These are phyloP conservation scores for Pseudogymnoascus sp. DNA, from an alignment of 2,329 filamentous ascomycete species.

Conservation along the genomic window DNA sequence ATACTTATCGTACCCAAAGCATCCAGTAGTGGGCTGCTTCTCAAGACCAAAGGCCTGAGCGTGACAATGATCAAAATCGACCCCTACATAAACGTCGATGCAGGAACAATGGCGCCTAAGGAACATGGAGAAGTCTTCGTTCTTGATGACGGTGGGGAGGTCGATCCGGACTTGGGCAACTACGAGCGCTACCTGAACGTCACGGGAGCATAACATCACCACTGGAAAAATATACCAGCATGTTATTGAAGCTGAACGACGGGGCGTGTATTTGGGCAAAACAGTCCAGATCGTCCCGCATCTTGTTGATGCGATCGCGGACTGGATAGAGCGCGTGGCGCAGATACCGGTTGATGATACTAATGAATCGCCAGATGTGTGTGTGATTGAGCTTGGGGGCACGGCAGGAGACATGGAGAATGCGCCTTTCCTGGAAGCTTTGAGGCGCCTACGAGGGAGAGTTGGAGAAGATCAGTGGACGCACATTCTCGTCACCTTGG, in stretches of 20 bases:
- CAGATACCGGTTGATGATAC: slow-evolving; percentile 81
- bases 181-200: slow-evolving; percentile 77
- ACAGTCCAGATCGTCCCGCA: slow-evolving; percentile 93
- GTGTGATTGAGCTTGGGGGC: slow-evolving; percentile 63
- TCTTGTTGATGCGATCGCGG: slow-evolving; percentile 85
- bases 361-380: slow-evolving; percentile 76
- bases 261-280: slow-evolving; percentile 75
- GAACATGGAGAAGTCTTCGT: slow-evolving; percentile 87
- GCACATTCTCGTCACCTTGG: slow-evolving; percentile 81
- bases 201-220: slow-evolving; percentile 90
- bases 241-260: slow-evolving; percentile 66
- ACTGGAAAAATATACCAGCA: slow-evolving; percentile 92
- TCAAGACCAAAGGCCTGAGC: slow-evolving; percentile 74
- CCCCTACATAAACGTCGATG: slow-evolving; percentile 69
- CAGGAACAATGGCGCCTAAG: slow-evolving; percentile 61
- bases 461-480: slow-evolving; percentile 74
- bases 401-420: slow-evolving; percentile 77
- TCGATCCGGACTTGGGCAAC: slow-evolving; percentile 67
- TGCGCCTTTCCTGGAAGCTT: slow-evolving; percentile 78
- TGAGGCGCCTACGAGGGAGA: slow-evolving; percentile 68
- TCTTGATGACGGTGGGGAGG: slow-evolving; percentile 72
- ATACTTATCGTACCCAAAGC: slow-evolving; percentile 37
- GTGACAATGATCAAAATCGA: slow-evolving; percentile 64
- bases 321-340: slow-evolving; percentile 85
- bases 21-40: slow-evolving; percentile 63